phyloP scores from a whole-genome alignment of 2,329 filamentous ascomycete genomes.

The Periconia digitata region DNA sequence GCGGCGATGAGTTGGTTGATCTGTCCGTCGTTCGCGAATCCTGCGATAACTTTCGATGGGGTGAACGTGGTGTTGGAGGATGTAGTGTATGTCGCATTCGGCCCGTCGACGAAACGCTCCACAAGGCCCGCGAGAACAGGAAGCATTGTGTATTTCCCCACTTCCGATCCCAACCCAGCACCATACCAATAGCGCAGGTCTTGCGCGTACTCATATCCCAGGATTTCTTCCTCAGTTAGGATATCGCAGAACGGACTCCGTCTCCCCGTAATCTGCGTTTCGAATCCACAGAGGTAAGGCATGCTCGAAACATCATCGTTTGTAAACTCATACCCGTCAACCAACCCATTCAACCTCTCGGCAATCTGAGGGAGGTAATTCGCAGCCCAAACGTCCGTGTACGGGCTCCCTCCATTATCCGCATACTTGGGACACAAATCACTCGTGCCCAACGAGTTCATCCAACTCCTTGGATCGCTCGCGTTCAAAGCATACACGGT shows the following conservation, averaged over 20 bases:
- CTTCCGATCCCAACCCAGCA: conserved; percentile 57
- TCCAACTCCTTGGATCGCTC: conserved; percentile 56
- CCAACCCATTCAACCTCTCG: conserved; percentile 56
- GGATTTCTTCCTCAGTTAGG: conserved; percentile 63
- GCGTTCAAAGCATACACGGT: conserved; percentile 61
- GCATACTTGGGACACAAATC: conserved; percentile 64
- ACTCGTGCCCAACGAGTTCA: conserved; percentile 65
- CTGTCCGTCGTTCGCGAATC: conserved; percentile 68
- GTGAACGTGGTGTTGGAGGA: conserved; percentile 51
- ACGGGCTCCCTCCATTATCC: conserved; percentile 55
- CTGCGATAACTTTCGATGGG: conserved; percentile 60
- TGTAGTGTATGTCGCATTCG: conserved; percentile 51
- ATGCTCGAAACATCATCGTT: conserved; percentile 59
- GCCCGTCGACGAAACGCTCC: conserved; percentile 55
- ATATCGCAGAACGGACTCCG: conserved; percentile 63
- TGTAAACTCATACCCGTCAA: conserved; percentile 59
- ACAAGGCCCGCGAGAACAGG: conserved; percentile 61
- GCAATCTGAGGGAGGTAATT: conserved; percentile 58
- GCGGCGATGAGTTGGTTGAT: conserved; percentile 62
- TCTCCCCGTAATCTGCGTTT: conserved; percentile 65
- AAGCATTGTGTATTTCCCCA: conserved; percentile 62
- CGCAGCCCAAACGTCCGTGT: conserved; percentile 52
- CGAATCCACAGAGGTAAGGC: conserved; percentile 71
- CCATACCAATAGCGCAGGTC: conserved; percentile 71
- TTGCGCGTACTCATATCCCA: conserved; percentile 67